A percentile compares a stretch with the other conserved stretches of the same genome.
phyloP scores from a whole-genome alignment of 2,329 filamentous ascomycete species.

The Pseudogymnoascus sp. region DNA sequence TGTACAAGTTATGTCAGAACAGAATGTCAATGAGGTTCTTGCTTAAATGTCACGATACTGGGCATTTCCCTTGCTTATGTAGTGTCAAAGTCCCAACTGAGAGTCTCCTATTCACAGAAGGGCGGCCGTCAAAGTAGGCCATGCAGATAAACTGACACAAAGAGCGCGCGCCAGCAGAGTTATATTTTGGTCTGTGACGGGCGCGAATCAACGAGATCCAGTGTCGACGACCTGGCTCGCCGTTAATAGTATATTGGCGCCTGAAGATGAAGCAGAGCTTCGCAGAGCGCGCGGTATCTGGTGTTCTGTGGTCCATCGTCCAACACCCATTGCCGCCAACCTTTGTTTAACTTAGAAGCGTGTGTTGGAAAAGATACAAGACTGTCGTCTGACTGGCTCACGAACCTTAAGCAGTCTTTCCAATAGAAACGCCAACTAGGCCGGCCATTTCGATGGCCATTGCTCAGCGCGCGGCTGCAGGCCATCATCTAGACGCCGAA shows the following conservation, averaged over 20 bases:
- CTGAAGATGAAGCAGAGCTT: not conserved
- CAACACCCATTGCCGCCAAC: not conserved
- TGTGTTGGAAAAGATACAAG: not conserved
- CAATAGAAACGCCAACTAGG: not conserved
- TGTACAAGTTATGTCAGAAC: not conserved
- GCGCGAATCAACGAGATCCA: conserved; percentile 5
- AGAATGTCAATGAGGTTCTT: not conserved
- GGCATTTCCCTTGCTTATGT: not conserved
- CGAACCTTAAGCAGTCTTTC: not conserved
- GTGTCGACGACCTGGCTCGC: not conserved
- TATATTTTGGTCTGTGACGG: conserved; percentile 2
- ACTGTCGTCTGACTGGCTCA: not conserved
- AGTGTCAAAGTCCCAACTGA: not conserved
- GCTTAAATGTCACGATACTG: not conserved
- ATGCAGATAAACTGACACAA: conserved; percentile 2
- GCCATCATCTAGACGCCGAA: not conserved
- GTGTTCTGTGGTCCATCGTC: not conserved
- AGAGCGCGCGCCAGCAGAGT: conserved; percentile 2
- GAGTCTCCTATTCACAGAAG: not conserved
- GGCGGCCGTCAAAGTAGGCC: conserved; percentile 2
- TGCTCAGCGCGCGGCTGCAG: not conserved
- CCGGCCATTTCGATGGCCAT: not conserved
- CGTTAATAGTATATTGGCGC: not conserved
- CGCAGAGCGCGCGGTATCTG: not conserved
- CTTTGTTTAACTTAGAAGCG: not conserved